phyloP scores from a whole-genome alignment of 495 filamentous ascomycete genomes.

The Tuber indicum region DNA sequence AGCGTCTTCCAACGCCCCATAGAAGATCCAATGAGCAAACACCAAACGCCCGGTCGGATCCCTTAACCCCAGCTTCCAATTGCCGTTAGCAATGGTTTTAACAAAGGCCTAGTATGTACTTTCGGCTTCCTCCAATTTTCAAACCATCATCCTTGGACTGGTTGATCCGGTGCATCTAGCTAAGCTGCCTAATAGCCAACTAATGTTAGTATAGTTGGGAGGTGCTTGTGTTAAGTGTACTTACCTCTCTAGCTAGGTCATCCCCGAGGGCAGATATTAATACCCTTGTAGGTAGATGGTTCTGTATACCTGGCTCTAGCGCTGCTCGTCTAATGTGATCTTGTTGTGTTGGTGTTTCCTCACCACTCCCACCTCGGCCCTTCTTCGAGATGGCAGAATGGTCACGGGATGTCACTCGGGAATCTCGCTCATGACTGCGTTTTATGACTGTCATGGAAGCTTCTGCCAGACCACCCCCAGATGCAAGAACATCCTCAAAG shows the following conservation, averaged over 20 bases:
- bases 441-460: constrained; percentile 11
- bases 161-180: constrained; percentile 7
- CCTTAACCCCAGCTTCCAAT: not conserved
- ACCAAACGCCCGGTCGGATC: not conserved
- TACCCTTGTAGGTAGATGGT: not conserved
- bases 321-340: constrained; percentile 18
- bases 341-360: constrained; percentile 18
- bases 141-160: constrained; percentile 24
- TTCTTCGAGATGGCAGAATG: not conserved
- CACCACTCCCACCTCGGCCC: not conserved
- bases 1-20: not conserved
- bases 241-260: constrained; percentile 9
- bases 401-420: constrained; percentile 11
- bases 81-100: not conserved
- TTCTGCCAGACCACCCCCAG: constrained; percentile 20
- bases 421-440: constrained; percentile 1
- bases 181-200: constrained; percentile 9
- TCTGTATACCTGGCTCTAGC: not conserved
- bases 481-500: constrained; percentile 16
- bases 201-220: constrained; percentile 7
- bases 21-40: not conserved
- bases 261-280: constrained; percentile 14
- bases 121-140: constrained; percentile 31
- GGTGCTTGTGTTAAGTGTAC: not conserved
- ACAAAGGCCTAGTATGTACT: constrained; percentile 8